Base-by-base conservation (phyloP, 345 rosid species). In the Arabidopsis thaliana region DNA sequence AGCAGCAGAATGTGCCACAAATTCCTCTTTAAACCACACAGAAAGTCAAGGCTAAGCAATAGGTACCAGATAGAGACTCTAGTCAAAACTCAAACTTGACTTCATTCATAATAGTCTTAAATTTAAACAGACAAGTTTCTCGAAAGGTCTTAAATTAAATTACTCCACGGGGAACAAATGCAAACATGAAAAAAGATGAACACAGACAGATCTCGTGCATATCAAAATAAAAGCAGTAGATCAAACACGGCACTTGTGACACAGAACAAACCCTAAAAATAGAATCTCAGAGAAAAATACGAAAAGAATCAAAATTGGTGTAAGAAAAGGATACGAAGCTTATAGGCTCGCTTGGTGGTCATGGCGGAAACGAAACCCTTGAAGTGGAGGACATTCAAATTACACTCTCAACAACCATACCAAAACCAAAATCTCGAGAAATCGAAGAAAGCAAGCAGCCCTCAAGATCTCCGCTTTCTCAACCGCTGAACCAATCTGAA, bases 331-430 rank as follows among this genome's bases (percentile, higher is more conserved):
- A 92, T 95, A 95, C 99, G 99, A 16, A 95, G 97, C 85, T 95
- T 95, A 88, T 95, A 95, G 24, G 97, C 97, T 70, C 97, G 97
- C 74, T 92, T 95, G 73, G 97, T 90, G 62, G 92, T 86, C 99
- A 95, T 95, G 85, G 85, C 73, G 80, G 77, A 59, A 44, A 74
- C 69, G 76, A 83, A 85, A 86, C 85, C 87, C 85, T 82, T 51
- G 85, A 36, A 77, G 42, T 80, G 81, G 59, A 50, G 80, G 48
- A 81, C 82, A 72, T 71, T 83, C 86, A 83, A 82, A 76, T 38
- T 60, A 3, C 65, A 59, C 14, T 50, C 44, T 70, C 25, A 36
- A 24, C 34, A 36, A 36, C 34, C 45, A 56, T 34, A 22, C 56
- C 51, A 8, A 44, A 3, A 7, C 7, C 6, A 41, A 11, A 46